phyloP scores from a whole-genome alignment of 495 filamentous ascomycete genomes.

The Penicillium crystallinum region DNA sequence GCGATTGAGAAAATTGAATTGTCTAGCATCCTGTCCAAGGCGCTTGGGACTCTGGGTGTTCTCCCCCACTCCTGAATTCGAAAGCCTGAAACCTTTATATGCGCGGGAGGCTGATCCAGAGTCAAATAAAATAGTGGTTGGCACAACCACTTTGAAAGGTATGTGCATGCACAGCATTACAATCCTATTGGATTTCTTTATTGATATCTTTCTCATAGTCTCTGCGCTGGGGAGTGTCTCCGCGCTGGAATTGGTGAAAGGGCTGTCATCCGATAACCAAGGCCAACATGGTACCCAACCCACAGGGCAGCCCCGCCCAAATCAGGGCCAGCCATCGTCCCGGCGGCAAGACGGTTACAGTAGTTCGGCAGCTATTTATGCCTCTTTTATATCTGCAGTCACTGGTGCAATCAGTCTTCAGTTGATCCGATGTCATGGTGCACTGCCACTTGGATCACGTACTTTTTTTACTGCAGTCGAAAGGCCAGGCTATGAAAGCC shows the following conservation, averaged over 20 bases:
- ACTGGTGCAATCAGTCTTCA: conserved; percentile 39
- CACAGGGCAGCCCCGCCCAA: conserved; percentile 24
- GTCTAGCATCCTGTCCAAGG: conserved; percentile 40
- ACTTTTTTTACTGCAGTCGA: conserved; percentile 39
- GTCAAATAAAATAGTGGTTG: conserved; percentile 31
- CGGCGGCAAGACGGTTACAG: conserved; percentile 32
- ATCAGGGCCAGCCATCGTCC: conserved; percentile 21
- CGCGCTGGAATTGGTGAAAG: conserved; percentile 35
- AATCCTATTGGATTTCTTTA: neutral
- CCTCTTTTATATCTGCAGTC: conserved; percentile 41
- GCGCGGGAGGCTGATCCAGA: conserved; percentile 25
- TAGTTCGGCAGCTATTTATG: conserved; percentile 39
- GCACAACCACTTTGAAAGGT: conserved; percentile 38
- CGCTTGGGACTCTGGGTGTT: conserved; percentile 43
- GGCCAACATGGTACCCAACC: conserved; percentile 13
- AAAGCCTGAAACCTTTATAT: conserved; percentile 29
- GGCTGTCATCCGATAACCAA: conserved; percentile 34
- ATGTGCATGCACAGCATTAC: neutral
- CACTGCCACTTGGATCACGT: conserved; percentile 43
- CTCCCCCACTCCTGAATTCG: conserved; percentile 40
- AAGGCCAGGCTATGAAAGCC: conserved; percentile 26
- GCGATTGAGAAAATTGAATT: conserved; percentile 32
- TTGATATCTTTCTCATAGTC: conserved; percentile 25
- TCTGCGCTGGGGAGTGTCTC: conserved; percentile 39
- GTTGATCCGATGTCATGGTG: conserved; percentile 32